These are phyloP conservation scores for Pouteria campechiana DNA, from an alignment of 179 eudicot genomes.

Conservation along the genomic window DNA sequence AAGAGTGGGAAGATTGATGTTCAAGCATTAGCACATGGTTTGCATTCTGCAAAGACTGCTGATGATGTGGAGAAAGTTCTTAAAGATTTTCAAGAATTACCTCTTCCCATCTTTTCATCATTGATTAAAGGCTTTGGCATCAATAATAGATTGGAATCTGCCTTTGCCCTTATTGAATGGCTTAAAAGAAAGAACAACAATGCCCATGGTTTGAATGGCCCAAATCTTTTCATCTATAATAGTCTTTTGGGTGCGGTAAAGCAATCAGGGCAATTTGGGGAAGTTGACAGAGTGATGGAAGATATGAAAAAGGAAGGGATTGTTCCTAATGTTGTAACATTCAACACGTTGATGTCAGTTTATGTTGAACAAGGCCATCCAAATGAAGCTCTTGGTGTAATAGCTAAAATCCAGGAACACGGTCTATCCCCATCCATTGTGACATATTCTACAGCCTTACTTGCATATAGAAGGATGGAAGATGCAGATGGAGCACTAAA, in stretches of 20 bases:
- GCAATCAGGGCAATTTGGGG: conserved; percentile 35
- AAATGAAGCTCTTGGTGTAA: conserved; percentile 51
- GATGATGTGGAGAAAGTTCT: conserved; percentile 70
- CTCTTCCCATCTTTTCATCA: conserved; percentile 66
- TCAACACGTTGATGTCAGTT: conserved; percentile 75
- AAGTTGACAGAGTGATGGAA: conserved; percentile 40
- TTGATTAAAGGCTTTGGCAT: conserved; percentile 67
- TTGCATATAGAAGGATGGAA: conserved; percentile 70
- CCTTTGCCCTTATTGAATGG: conserved; percentile 76
- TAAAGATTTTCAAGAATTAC: conserved; percentile 35
- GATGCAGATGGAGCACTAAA: conserved; percentile 76
- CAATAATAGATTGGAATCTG: conserved; percentile 59
- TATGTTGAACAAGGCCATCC: conserved; percentile 48
- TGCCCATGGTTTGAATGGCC: conserved; percentile 25
- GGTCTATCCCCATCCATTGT: conserved; percentile 74
- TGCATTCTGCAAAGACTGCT: conserved; percentile 37
- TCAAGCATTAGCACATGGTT: conserved; percentile 29
- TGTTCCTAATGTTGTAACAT: conserved; percentile 62
- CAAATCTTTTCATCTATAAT: conserved; percentile 65
- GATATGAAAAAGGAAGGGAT: conserved; percentile 56
- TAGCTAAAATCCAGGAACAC: conserved; percentile 36
- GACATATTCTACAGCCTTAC: conserved; percentile 60
- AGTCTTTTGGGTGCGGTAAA: conserved; percentile 70
- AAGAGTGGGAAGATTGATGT: conserved; percentile 37
- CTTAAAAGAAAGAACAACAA: conserved; percentile 40